A percentile compares a stretch with the other conserved stretches of the same genome.
Evolutionary conservation across 1,139 yeast species (phyloP).

Genomic region (Pichia sp.): DNA sequence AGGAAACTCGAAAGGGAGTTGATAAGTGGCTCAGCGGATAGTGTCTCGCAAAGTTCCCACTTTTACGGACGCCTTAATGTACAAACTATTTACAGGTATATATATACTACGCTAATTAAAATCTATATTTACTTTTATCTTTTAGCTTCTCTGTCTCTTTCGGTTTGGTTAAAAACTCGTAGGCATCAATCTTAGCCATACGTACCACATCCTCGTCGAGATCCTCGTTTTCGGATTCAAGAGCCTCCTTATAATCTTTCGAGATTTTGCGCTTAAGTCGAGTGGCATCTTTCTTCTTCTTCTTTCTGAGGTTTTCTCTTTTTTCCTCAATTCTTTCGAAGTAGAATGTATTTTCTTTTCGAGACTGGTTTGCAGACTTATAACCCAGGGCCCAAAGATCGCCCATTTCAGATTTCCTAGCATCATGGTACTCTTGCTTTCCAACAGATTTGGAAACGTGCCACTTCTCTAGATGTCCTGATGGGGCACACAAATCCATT

Average conservation of each 20-base stretch:
- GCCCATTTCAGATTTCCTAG: conserved; percentile 78
- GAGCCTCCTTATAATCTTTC: conserved; percentile 25
- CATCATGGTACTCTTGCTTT: conserved; percentile 79
- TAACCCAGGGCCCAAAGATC: conserved; percentile 86
- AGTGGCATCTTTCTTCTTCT: conserved; percentile 25
- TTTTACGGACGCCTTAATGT: not conserved
- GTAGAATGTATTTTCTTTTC: conserved; percentile 30
- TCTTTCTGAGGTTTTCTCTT: conserved; percentile 24
- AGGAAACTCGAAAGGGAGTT: not conserved
- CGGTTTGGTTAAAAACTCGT: conserved; percentile 24
- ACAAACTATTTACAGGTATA: conserved; percentile 2
- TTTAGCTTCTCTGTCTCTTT: conserved; percentile 25
- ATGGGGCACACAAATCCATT: conserved; percentile 73
- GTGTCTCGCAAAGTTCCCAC: not conserved
- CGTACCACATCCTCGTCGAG: conserved; percentile 20
- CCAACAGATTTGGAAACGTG: conserved; percentile 77
- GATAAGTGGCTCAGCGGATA: not conserved
- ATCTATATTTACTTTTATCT: conserved; percentile 18
- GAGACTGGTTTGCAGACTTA: conserved; percentile 50
- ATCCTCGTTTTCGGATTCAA: conserved; percentile 21
- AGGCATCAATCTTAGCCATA: conserved; percentile 29
- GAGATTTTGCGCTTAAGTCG: conserved; percentile 23
- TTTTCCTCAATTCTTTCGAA: conserved; percentile 29
- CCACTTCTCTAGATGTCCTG: conserved; percentile 83
- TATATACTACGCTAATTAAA: conserved; percentile 3